These are phyloP conservation scores for Plenodomus biglobosus DNA, from an alignment of 2,329 filamentous ascomycete species.

Conservation along the genomic window DNA sequence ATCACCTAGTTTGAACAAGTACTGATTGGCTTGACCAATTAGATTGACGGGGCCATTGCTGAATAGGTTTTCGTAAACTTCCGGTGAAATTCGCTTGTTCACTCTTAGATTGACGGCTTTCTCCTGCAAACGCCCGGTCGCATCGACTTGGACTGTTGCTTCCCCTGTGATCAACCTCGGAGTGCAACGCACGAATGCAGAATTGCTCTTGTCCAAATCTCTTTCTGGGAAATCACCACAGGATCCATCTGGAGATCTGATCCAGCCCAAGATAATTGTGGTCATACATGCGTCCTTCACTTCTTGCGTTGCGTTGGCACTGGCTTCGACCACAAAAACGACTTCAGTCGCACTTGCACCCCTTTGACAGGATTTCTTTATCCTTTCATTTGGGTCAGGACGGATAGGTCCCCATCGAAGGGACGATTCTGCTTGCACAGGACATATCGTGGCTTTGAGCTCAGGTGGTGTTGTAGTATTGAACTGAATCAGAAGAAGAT, in stretches of 20 bases:
- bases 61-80: conserved; percentile 10
- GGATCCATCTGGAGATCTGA: conserved; percentile 15
- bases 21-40: conserved; percentile 24
- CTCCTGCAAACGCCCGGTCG: conserved; percentile 30
- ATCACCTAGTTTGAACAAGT: conserved; percentile 15
- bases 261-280: conserved; percentile 33
- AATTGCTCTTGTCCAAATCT: conserved; percentile 10
- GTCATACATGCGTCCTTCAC: conserved; percentile 24
- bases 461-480: too few relatives aligned
- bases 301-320: conserved; percentile 16
- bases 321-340: conserved; percentile 1
- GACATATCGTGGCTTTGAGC: too few relatives aligned
- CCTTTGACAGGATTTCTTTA: not conserved
- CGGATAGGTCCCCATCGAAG: too few relatives aligned
- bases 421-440: too few relatives aligned
- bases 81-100: too few relatives aligned
- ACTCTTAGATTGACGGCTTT: too few relatives aligned
- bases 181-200: conserved; percentile 42
- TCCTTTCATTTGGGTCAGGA: too few relatives aligned
- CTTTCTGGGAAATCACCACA: conserved; percentile 8
- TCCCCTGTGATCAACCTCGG: conserved; percentile 35
- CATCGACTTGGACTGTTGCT: conserved; percentile 43
- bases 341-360: conserved; percentile 22
- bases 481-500: too few relatives aligned
- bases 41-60: conserved; percentile 28